Base-by-base conservation (phyloP, 2,329 filamentous ascomycete genomes). In the Teratosphaeria pseudoeucalypti region DNA sequence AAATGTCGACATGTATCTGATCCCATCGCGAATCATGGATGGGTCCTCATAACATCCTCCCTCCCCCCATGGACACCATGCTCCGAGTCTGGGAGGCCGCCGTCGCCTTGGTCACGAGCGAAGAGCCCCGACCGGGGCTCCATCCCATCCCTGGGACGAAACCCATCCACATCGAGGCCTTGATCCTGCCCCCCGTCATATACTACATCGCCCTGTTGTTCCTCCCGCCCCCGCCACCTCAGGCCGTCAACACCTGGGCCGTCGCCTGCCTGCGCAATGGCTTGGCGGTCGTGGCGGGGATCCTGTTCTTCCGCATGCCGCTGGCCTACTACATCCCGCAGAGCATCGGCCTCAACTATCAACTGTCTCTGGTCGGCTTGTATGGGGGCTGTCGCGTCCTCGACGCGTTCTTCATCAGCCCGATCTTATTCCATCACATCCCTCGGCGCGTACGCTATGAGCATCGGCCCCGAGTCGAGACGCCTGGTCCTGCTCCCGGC, bases 341-440 rank as follows among this genome's bases (percentile, higher is more conserved):
- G 60, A 76, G 73, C 59, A 74, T 77, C 49, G 75, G 75, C n/a
- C 66, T 77, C 19, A 77, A 75, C 16, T 77, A 78, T 57, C 75
- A 77, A 58, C 72, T 77, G 16, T 73, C 73, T 4, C 71, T 78
- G 6, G 74, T 78, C 1, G 75, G 75, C 3, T 60, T 77, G 2
- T 77, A 78, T 57, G 76, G 76, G 9, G 72, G 73, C 10, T 72
- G 71, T 54, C 63, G 75, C 34, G 76, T 77, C 3, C 53, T 78
- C 11, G 75, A 77, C 60, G 74, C 71, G 10, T 78, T 78, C 68
- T 77, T 77, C 62, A 71, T 78, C 57, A 74, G 73, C 34, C 74
- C 72, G 6, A 76, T 75, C 57, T 60, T 71, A 26, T 76, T 75
- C 57, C 65, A 66, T 0, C 74, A 77, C 55, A 71, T 77, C 27